Percentiles rank a stretch among this genome's conserved stretches.
These are phyloP conservation scores for Paxillus involutus DNA, from an alignment of 768 basidiomycete species.

Conservation along the genomic window DNA sequence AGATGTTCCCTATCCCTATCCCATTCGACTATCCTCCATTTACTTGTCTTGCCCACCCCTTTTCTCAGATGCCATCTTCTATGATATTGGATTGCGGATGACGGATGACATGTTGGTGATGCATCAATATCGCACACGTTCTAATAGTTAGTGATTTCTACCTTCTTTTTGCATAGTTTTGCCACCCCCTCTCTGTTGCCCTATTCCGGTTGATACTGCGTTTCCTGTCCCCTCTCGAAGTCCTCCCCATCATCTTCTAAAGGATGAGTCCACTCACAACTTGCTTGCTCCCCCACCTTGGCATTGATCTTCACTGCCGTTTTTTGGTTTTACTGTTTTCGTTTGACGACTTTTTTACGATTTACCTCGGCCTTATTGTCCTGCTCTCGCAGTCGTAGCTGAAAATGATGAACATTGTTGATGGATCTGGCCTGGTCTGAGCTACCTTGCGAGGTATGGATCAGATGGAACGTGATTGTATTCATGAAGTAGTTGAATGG, in stretches of 20 bases:
- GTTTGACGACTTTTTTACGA: constrained; percentile 7
- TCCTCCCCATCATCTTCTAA: not conserved
- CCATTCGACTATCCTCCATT: not conserved
- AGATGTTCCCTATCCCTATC: not conserved
- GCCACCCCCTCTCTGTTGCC: not conserved
- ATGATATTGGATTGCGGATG: constrained; percentile 2
- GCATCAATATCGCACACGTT: constrained; percentile 2
- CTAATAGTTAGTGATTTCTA: not conserved
- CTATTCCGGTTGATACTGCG: constrained; percentile 7
- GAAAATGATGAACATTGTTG: constrained; percentile 3
- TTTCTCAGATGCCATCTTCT: not conserved
- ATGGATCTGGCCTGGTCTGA: not conserved
- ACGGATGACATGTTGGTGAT: constrained; percentile 1
- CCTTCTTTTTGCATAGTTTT: constrained; percentile 7
- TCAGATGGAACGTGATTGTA: no score
- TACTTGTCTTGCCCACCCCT: not conserved
- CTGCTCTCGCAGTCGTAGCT: not conserved
- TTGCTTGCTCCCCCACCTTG: not conserved
- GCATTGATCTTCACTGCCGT: not conserved
- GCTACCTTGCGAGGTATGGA: not conserved
- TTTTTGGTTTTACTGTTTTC: not conserved
- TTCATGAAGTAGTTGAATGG: not conserved
- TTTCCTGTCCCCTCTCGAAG: constrained; percentile 1
- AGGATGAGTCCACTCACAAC: not conserved
- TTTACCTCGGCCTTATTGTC: not conserved